Percentiles rank a stretch among this genome's conserved stretches.
phyloP scores from a whole-genome alignment of 176 grass and related monocot genomes.

The Leersia perrieri region DNA sequence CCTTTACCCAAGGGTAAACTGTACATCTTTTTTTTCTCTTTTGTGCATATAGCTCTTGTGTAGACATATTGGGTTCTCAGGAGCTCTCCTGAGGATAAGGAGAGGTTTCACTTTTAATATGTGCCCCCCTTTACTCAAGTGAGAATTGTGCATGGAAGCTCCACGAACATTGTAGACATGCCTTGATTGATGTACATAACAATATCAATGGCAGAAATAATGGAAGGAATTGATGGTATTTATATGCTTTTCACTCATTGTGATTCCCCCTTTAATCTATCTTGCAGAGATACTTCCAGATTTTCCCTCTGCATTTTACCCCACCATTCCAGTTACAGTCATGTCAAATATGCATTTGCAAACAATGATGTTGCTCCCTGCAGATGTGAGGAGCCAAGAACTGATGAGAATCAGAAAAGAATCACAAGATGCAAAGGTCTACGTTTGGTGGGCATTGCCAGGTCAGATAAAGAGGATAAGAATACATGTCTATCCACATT shows the following conservation, averaged over 20 bases:
- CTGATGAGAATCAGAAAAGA: slow-evolving; percentile 17
- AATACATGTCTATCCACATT: slow-evolving; percentile 38
- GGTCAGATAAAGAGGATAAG: slow-evolving; percentile 33
- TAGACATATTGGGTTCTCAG: neutral
- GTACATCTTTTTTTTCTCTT: slow-evolving; percentile 36
- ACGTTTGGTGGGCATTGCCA: slow-evolving; percentile 14
- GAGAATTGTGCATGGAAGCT: slow-evolving; percentile 46
- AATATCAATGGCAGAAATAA: slow-evolving; percentile 12
- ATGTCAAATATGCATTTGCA: slow-evolving; percentile 20
- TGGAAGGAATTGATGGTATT: slow-evolving; percentile 11
- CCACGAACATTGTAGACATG: slow-evolving; percentile 18
- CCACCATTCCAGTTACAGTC: neutral
- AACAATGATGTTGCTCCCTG: neutral
- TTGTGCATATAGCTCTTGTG: slow-evolving; percentile 40
- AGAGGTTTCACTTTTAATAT: slow-evolving; percentile 38
- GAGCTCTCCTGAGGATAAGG: slow-evolving; percentile 45
- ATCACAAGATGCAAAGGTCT: slow-evolving; percentile 26
- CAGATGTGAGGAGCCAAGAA: slow-evolving; percentile 37
- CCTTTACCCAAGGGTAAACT: slow-evolving; percentile 8
- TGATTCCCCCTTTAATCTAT: neutral
- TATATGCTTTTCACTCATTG: neutral
- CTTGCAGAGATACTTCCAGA: neutral
- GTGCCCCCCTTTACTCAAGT: slow-evolving; percentile 42
- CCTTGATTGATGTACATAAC: slow-evolving; percentile 18
- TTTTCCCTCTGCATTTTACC: slow-evolving; percentile 1